A percentile compares a stretch with the other conserved stretches of the same genome.
These are phyloP conservation scores for Podospora pseudopauciseta DNA, from an alignment of 495 filamentous ascomycete genomes.

Conservation along the genomic window DNA sequence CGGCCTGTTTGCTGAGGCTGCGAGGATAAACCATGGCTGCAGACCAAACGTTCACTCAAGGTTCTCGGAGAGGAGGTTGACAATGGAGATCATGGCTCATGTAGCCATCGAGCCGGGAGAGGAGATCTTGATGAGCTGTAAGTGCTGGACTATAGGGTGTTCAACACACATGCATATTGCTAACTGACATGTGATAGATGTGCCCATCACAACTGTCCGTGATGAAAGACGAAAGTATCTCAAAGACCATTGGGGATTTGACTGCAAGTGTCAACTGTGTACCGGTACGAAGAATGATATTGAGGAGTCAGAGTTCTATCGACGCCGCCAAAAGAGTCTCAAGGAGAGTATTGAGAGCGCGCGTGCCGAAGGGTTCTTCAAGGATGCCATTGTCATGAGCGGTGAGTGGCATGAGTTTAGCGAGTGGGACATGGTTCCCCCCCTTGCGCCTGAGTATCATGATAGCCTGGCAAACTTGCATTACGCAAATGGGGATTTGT, in stretches of 20 bases:
- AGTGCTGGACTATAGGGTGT: slow-evolving; percentile 2
- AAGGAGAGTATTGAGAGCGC: slow-evolving; percentile 33
- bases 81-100: slow-evolving; percentile 38
- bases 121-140: slow-evolving; percentile 44
- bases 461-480: slow-evolving; percentile 38
- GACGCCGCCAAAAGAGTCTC: slow-evolving; percentile 31
- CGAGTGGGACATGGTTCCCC: slow-evolving; percentile 32
- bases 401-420: slow-evolving; percentile 33
- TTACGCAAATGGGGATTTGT: slow-evolving; percentile 31
- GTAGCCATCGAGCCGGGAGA: slow-evolving; percentile 39
- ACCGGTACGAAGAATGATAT: slow-evolving; percentile 29
- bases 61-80: slow-evolving; percentile 34
- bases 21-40: slow-evolving; percentile 45
- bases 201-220: slow-evolving; percentile 29
- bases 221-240: slow-evolving; percentile 29
- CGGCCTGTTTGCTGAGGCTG: slow-evolving; percentile 36
- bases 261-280: slow-evolving; percentile 42
- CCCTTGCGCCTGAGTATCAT: slow-evolving; percentile 36
- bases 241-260: slow-evolving; percentile 36
- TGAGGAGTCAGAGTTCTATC: slow-evolving; percentile 35
- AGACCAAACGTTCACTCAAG: slow-evolving; percentile 40
- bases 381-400: slow-evolving; percentile 34
- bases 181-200: slow-evolving; percentile 24
- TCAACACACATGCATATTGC: background rate
- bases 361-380: slow-evolving; percentile 31